Evolutionary conservation across 1,284 basidiomycete species (phyloP).

Genomic region (Marasmius fiardii): DNA sequence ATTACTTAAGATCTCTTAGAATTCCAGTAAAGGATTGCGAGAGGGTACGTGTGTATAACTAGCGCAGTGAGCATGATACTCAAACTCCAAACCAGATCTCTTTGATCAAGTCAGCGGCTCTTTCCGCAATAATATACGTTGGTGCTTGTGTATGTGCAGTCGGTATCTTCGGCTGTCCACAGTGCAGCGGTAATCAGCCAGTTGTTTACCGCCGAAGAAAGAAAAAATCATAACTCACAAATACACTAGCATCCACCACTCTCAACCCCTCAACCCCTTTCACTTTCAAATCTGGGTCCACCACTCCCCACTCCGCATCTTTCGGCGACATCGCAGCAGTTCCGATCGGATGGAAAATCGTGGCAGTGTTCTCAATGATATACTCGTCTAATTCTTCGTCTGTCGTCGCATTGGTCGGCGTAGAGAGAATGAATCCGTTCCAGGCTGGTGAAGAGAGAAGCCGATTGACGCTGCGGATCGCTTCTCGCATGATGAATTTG

Average conservation of each 20-base stretch:
- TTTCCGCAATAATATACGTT: conserved; percentile 8
- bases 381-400: conserved; percentile 20
- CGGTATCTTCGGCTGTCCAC: conserved; percentile 5
- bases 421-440: conserved; percentile 16
- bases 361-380: conserved; percentile 15
- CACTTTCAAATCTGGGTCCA: conserved; percentile 15
- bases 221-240: neutral
- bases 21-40: no score
- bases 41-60: no score
- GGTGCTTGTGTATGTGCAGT: conserved; percentile 9
- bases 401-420: conserved; percentile 12
- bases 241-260: no score
- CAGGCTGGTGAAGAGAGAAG: conserved; percentile 18
- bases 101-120: conserved; percentile 10
- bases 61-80: no score
- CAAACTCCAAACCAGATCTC: neutral
- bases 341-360: conserved; percentile 22
- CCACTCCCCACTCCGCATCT: conserved; percentile 11
- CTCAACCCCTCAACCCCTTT: conserved; percentile 10
- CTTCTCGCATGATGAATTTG: conserved; percentile 17
- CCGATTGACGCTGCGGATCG: conserved; percentile 14
- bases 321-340: conserved; percentile 21
- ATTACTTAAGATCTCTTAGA: no score
- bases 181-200: neutral
- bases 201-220: neutral